Evolutionary conservation across 306 rosid species (phyloP).

Genomic region (Pterocarpus macrocarpus): DNA sequence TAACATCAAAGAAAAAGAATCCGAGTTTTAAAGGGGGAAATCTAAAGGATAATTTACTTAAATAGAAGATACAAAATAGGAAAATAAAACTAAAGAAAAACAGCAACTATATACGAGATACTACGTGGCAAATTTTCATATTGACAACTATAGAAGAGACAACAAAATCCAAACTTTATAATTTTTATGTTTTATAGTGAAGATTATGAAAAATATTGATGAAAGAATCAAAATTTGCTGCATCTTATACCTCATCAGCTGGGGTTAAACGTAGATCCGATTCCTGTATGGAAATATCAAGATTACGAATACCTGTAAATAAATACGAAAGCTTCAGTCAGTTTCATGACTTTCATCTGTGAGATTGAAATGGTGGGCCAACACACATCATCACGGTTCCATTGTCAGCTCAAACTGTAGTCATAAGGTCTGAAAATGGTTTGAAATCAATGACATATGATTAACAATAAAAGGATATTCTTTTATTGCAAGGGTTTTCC

Average conservation of each 20-base stretch:
- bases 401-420: constrained; percentile 29
- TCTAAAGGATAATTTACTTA: constrained; percentile 13
- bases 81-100: not conserved
- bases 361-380: constrained; percentile 14
- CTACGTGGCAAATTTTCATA: not conserved
- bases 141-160: not conserved
- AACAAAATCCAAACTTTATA: not conserved
- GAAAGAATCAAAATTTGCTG: constrained; percentile 9
- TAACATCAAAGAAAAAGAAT: constrained; percentile 45
- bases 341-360: not conserved
- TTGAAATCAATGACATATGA: not conserved
- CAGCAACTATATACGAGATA: constrained; percentile 10
- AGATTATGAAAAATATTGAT: constrained; percentile 19
- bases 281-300: constrained; percentile 71
- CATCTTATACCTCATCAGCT: constrained; percentile 71
- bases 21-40: not conserved
- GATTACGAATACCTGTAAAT: constrained; percentile 66
- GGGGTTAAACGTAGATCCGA: constrained; percentile 76
- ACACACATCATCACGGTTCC: constrained; percentile 37
- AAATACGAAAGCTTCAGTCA: constrained; percentile 36
- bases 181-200: constrained; percentile 5
- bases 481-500: too few relatives aligned
- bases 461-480: too few relatives aligned
- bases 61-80: constrained; percentile 4
- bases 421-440: constrained; percentile 1